Evolutionary conservation across 192 early-diverging fungal genomes (phyloP), one percentile per base, ranked within the genome.

Genomic region (Gigaspora rosea): DNA sequence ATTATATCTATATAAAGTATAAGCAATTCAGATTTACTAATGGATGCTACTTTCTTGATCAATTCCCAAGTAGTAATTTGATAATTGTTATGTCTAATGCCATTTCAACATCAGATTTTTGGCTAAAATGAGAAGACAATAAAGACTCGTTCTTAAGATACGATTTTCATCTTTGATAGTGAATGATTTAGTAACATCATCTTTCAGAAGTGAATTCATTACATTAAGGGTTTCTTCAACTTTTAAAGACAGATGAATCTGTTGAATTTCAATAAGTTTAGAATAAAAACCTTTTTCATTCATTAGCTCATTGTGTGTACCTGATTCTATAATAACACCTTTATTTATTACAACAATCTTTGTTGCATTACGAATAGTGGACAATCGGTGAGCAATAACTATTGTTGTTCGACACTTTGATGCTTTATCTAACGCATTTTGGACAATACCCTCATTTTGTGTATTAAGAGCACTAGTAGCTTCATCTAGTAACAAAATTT

Each of bases 341-440:
- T 88, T 71, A 82, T 85, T 78, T 80, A 96, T 89, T n/a, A n/a
- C n/a, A n/a, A n/a, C n/a, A n/a, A n/a, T n/a, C n/a, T n/a, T n/a
- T n/a, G n/a, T n/a, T n/a, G 93, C 90, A 71, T 94, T 91, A 51
- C 87, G 83, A 76, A 97, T 90, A 47, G 95, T 97, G 65, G 92
- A 94, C 56, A 97, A 84, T 7, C 95, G 88, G 78, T 95, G 88
- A 13, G 95, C 95, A 76, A 97, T 89, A 0, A 92, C 91, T 72
- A 97, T 93, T 59, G 94, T 95, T 0, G 95, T 95, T 50, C 95
- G 88, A 79, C 88, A 87, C 51, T 85, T 76, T 1, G 90, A 71
- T 8, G 92, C 92, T 0, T 85, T 82, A 76, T 95, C n/a, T n/a
- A n/a, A n/a, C n/a, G n/a, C n/a, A n/a, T n/a, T n/a, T n/a, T n/a